phyloP scores from a whole-genome alignment of 2,329 filamentous ascomycete species.

The Chaetoscypha palmicola region DNA sequence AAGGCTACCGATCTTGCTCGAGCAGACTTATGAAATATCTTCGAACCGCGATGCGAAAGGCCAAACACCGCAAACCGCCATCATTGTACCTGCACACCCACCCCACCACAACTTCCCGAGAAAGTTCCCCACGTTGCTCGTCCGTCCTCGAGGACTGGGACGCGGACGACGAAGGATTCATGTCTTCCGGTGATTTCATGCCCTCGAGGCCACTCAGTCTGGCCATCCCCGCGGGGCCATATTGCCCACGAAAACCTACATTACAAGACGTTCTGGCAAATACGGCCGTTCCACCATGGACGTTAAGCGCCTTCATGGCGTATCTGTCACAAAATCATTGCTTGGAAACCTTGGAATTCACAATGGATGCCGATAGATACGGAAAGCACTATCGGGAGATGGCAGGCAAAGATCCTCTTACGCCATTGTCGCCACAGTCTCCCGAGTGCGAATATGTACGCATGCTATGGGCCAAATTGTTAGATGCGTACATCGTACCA shows the following conservation, averaged over 20 bases:
- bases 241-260: conserved; percentile 58
- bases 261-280: conserved; percentile 85
- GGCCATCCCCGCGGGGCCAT: conserved; percentile 36
- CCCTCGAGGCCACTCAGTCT: conserved; percentile 42
- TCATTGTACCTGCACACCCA: conserved; percentile 24
- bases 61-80: conserved; percentile 29
- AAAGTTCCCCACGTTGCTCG: conserved; percentile 29
- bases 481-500: conserved; percentile 83
- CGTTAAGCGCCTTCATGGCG: conserved; percentile 86
- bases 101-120: conserved; percentile 15
- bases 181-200: conserved; percentile 39
- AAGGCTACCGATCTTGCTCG: conserved; percentile 35
- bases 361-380: conserved; percentile 86
- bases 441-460: conserved; percentile 52
- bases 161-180: conserved; percentile 43
- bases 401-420: conserved; percentile 38
- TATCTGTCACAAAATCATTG: conserved; percentile 97
- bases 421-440: conserved; percentile 23
- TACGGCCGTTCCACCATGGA: conserved; percentile 80
- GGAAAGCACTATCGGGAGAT: conserved; percentile 41
- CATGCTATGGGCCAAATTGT: conserved; percentile 77
- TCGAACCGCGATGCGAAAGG: conserved; percentile 31
- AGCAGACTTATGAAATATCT: conserved; percentile 46
- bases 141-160: conserved; percentile 34
- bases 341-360: conserved; percentile 92